Base-by-base conservation (phyloP, 2,329 filamentous ascomycete genomes). In the Ascochyta clinopodiicola region DNA sequence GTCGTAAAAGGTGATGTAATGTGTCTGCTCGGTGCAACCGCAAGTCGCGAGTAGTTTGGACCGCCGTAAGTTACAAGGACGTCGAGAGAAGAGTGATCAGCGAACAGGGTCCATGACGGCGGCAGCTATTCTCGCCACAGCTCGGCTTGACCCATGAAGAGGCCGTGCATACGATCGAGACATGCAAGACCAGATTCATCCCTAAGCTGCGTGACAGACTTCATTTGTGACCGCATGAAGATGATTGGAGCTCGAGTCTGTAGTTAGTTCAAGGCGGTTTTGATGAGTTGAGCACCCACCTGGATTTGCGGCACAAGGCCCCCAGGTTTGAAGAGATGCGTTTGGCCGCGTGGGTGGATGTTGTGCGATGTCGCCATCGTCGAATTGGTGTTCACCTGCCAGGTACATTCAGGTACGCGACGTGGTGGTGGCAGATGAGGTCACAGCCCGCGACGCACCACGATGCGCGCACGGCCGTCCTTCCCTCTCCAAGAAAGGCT, bases 381-480 rank as follows among this genome's bases (percentile, higher is more conserved):
- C 56, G 25, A 17, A 31, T 24, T 44, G 35, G 22, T 17, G 56
- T 51, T 42, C 21, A 24, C n/a, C 29, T 55, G 47, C 51, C 61
- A 67, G 64, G 62, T 58, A 64, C 62, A 47, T 57, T 60, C 62
- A 66, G 64, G 60, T 61, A 63, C 62, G 54, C 54, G 47, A 22
- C 37, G n/a, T 43, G 32, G 34, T 50, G 49, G 47, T 47, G 48
- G 52, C 38, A 46, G 32, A 40, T 59, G 57, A 61, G 56, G 51
- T 57, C 54, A 59, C 50, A 44, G 45, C 38, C 44, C 12, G 39
- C 42, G 17, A 34, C 31, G 46, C 46, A 43, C 22, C 34, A 39
- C 36, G n/a, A 52, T 44, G 32, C 27, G 46, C 40, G 63, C 58
- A 66, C 64, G 56, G 64, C 55, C 58, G 43, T 35, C 34, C 12